phyloP scores from a whole-genome alignment of 2,329 filamentous ascomycete genomes.

The Phaeoacremonium minimum region DNA sequence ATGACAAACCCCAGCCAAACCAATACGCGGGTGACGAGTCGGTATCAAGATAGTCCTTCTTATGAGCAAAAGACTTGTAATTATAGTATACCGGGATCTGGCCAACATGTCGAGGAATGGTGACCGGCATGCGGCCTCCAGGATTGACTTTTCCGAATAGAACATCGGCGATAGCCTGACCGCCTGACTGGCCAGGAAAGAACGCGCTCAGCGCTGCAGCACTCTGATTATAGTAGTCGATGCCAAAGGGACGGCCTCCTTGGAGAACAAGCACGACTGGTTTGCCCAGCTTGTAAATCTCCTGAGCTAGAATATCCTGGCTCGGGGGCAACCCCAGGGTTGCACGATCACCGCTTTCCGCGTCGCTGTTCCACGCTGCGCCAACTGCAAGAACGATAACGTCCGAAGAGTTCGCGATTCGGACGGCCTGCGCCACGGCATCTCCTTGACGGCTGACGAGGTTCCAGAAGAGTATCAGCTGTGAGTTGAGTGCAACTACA shows the following conservation, averaged over 20 bases:
- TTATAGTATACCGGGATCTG: conserved; percentile 30
- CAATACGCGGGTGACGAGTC: conserved; percentile 23
- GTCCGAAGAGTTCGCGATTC: conserved; percentile 27
- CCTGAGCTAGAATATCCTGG: conserved; percentile 29
- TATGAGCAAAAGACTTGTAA: conserved; percentile 22
- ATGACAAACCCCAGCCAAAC: conserved; percentile 29
- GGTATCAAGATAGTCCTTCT: conserved; percentile 22
- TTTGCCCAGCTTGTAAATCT: conserved; percentile 30
- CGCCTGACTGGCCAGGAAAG: conserved; percentile 26
- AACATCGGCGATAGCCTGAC: conserved; percentile 28
- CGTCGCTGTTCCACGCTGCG: conserved; percentile 39
- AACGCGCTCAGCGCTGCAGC: conserved; percentile 33
- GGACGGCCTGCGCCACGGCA: conserved; percentile 23
- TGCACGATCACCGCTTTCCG: conserved; percentile 34
- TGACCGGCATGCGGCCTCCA: conserved; percentile 26
- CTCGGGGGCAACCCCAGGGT: conserved; percentile 28
- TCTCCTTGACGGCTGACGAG: conserved; percentile 29
- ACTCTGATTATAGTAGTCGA: conserved; percentile 30
- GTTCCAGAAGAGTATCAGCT: conserved; percentile 39
- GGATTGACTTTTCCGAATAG: conserved; percentile 25
- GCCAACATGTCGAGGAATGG: conserved; percentile 25
- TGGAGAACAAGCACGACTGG: conserved; percentile 35
- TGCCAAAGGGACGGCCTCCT: conserved; percentile 34
- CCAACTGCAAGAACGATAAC: conserved; percentile 33
- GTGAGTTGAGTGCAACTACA: conserved; percentile 32